Conservation (phyloP, 306 rosid species). For the Vigna mungo region DNA sequence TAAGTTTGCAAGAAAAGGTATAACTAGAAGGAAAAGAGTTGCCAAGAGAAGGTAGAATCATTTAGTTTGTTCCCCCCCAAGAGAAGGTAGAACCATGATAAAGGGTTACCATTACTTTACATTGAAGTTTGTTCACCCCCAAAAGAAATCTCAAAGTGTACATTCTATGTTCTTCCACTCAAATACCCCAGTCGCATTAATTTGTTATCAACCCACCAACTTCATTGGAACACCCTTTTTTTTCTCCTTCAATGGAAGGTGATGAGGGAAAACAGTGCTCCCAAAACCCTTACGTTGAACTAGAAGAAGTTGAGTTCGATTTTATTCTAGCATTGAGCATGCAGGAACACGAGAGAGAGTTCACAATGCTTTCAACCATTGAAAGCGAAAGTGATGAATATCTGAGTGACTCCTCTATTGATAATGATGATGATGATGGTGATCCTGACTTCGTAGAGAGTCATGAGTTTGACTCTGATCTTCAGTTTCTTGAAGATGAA, state of each 20-base stretch:
- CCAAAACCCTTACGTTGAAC: slow-evolving; percentile 55
- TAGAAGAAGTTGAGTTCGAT: slow-evolving; percentile 68
- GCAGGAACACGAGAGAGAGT: slow-evolving; percentile 69
- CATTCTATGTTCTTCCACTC: slow-evolving; percentile 37
- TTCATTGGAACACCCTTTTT: slow-evolving; percentile 13
- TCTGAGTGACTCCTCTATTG: slow-evolving; percentile 40
- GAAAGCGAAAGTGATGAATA: slow-evolving; percentile 60
- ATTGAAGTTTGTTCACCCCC: slow-evolving; percentile 54
- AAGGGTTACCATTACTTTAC: slow-evolving; percentile 67
- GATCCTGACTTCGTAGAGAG: slow-evolving; percentile 49
- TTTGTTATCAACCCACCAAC: slow-evolving; percentile 38
- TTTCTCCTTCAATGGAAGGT: slow-evolving; percentile 56
- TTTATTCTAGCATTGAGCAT: slow-evolving; percentile 57
- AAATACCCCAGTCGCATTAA: slow-evolving; percentile 39
- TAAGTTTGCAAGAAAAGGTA: slow-evolving; percentile 57
- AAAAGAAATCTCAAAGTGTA: slow-evolving; percentile 46
- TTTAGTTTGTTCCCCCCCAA: background rate
- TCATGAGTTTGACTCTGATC: slow-evolving; percentile 49
- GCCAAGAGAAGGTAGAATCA: slow-evolving; percentile 7
- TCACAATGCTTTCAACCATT: slow-evolving; percentile 53
- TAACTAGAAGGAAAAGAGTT: slow-evolving; percentile 39
- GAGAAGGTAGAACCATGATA: slow-evolving; percentile 34
- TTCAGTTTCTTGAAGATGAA: slow-evolving; percentile 53
- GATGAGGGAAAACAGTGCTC: slow-evolving; percentile 61
- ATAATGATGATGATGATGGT: slow-evolving; percentile 34